These are phyloP conservation scores for Ascocoryne sarcoides DNA, from an alignment of 2,329 filamentous ascomycete genomes.

Conservation along the genomic window DNA sequence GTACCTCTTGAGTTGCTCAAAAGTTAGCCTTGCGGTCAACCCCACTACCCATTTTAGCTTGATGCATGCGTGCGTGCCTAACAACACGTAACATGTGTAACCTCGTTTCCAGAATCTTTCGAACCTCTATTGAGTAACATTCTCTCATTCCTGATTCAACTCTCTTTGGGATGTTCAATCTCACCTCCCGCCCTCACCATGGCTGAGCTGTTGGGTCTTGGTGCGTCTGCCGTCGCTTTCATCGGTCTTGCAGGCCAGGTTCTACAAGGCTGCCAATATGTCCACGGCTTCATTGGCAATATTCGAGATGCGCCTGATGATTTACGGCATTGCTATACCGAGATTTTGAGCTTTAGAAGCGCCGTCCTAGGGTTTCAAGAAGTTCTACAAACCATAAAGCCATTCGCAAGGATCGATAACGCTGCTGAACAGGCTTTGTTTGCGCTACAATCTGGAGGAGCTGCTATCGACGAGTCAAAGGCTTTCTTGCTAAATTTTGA, in stretches of 20 bases:
- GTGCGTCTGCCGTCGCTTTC: not conserved
- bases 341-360: not conserved
- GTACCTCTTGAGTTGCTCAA: too few species aligned
- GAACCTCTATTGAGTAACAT: too few species aligned
- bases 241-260: not conserved
- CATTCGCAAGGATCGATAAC: not conserved
- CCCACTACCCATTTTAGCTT: too few species aligned
- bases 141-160: not conserved
- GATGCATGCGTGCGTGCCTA: too few species aligned
- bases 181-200: not conserved
- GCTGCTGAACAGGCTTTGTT: not conserved
- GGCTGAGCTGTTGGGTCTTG: not conserved
- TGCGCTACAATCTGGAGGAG: not conserved
- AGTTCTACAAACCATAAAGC: not conserved
- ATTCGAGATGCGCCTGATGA: not conserved
- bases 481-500: too few species aligned
- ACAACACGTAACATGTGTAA: too few species aligned
- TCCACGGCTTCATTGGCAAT: not conserved
- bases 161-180: not conserved
- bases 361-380: not conserved
- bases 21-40: too few species aligned
- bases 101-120: too few species aligned
- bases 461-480: not conserved
- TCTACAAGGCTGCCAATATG: conserved; percentile 3
- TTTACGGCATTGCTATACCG: not conserved